Conservation (phyloP, 306 rosid species). For the Fragaria vesca region DNA sequence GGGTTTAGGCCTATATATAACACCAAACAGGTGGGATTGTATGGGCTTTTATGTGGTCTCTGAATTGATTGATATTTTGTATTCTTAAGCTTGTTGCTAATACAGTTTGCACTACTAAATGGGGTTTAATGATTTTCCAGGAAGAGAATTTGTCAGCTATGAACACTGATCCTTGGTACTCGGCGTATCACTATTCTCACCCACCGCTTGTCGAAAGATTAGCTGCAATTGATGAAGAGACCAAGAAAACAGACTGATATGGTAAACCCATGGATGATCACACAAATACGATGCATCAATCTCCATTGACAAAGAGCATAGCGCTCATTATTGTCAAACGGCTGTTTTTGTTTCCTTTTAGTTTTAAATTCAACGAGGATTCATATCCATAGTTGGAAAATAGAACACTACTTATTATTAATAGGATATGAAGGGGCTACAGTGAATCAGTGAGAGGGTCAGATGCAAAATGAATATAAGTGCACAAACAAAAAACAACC, state of each 20-base stretch:
- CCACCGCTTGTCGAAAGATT: constrained; percentile 93
- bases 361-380: not conserved
- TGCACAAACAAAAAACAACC: not conserved
- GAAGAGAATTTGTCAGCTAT: constrained; percentile 95
- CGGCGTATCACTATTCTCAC: constrained; percentile 96
- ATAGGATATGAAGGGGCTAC: not conserved
- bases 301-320: not conserved
- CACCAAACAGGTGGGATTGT: not conserved
- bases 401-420: not conserved
- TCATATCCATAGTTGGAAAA: constrained; percentile 1
- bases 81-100: not conserved
- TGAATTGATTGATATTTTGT: not conserved
- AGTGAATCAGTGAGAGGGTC: not conserved
- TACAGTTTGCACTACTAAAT: constrained; percentile 2
- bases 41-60: not conserved
- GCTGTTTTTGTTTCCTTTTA: not conserved
- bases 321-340: not conserved
- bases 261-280: constrained; percentile 26
- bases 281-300: not conserved
- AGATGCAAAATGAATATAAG: not conserved
- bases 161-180: constrained; percentile 98
- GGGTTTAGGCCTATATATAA: not conserved
- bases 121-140: constrained; percentile 38
- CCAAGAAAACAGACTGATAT: constrained; percentile 62
- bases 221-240: constrained; percentile 67